Conservation (phyloP, 2,329 filamentous ascomycete species). For the Colletotrichum spaethianum region DNA sequence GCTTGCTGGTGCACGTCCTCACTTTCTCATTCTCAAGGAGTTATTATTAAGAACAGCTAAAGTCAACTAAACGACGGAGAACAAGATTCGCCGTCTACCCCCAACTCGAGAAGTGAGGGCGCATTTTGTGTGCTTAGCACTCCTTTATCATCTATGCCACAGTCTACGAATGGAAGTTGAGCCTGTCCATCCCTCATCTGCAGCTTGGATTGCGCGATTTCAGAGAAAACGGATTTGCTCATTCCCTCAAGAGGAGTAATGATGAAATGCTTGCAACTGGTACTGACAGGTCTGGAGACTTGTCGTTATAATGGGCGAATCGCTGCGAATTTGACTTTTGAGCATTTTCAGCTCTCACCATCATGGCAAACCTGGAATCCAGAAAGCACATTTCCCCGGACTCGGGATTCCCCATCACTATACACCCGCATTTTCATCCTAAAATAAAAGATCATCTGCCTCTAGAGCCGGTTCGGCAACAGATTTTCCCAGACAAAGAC, state of each 20-base stretch:
- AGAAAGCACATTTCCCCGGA: conserved; percentile 64
- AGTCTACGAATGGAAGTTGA: neutral
- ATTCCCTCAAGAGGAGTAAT: neutral
- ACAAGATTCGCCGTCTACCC: no score
- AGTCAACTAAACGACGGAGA: no score
- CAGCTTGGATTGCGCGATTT: conserved; percentile 4
- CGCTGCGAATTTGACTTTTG: no score
- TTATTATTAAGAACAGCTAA: no score
- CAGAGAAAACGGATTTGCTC: no score
- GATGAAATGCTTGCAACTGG: no score
- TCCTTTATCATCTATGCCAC: no score
- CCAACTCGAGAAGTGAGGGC: no score
- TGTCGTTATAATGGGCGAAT: no score
- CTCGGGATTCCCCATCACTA: conserved; percentile 60
- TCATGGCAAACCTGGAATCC: conserved; percentile 58
- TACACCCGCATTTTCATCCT: conserved; percentile 63
- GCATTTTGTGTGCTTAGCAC: no score
- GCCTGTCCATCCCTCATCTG: neutral
- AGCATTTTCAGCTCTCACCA: neutral
- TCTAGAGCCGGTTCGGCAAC: conserved; percentile 53
- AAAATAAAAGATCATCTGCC: conserved; percentile 59
- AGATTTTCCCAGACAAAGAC: conserved; percentile 51
- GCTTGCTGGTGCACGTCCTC: no score
- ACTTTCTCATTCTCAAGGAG: no score
- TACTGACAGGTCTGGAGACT: neutral